Conservation (phyloP, 495 filamentous ascomycete genomes). For the Podospora pseudoanserina region DNA sequence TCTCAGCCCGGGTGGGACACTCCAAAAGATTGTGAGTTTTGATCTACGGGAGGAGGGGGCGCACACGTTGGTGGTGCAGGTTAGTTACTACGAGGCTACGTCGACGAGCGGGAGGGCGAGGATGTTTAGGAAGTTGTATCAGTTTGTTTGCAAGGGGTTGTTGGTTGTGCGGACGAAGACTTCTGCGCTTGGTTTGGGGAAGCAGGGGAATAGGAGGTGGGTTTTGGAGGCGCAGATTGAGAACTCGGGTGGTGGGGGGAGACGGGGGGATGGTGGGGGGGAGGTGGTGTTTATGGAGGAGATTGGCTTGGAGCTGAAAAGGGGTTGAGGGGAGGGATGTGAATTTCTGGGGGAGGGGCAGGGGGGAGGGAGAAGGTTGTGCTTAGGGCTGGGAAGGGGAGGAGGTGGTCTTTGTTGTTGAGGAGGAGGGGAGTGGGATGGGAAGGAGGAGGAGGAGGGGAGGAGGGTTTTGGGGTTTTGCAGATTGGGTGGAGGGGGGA, state of each 20-base stretch:
- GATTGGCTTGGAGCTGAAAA: conserved; percentile 48
- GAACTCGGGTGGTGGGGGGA: conserved; percentile 44
- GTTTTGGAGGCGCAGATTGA: conserved; percentile 91
- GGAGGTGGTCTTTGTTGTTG: conserved; percentile 85
- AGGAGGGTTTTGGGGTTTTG: conserved; percentile 70
- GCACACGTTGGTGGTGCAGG: conserved; percentile 89
- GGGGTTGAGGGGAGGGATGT: conserved; percentile 44
- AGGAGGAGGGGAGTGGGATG: conserved; percentile 56
- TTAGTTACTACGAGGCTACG: conserved; percentile 75
- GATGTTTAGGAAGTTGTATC: conserved; percentile 93
- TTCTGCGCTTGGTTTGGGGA: conserved; percentile 48
- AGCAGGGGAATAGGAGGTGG: conserved; percentile 37
- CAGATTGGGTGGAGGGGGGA: conserved; percentile 81
- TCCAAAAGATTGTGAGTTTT: conserved; percentile 80
- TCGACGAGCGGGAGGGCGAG: conserved; percentile 67
- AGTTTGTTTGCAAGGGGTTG: conserved; percentile 87
- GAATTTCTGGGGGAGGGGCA: conserved; percentile 47
- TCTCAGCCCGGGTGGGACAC: conserved; percentile 60
- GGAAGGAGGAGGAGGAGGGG: conserved; percentile 56
- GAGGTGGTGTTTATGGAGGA: conserved; percentile 55
- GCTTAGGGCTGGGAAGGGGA: conserved; percentile 57
- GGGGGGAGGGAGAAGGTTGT: conserved; percentile 38
- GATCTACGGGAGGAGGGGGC: conserved; percentile 91
- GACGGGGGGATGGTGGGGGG: conserved; percentile 56
- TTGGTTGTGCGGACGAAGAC: conserved; percentile 88